Conservation (phyloP, 2,329 filamentous ascomycete genomes). For the Beauveria pseudobassiana region DNA sequence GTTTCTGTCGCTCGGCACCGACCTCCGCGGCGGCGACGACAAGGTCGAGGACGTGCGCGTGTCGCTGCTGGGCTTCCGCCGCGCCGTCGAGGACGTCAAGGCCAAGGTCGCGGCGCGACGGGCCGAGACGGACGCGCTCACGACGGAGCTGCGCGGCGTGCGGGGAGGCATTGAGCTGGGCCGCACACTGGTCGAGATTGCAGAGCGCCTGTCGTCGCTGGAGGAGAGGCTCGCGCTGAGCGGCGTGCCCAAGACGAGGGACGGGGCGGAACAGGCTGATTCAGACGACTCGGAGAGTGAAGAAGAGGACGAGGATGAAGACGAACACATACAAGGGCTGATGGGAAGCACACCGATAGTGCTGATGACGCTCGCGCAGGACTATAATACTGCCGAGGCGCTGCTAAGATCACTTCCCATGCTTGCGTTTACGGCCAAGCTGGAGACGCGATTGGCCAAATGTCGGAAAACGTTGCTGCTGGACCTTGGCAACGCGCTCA, state of each 20-base stretch:
- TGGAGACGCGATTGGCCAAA: constrained; percentile 42
- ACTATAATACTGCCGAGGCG: constrained; percentile 35
- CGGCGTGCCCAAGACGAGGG: constrained; percentile 20
- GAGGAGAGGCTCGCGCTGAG: constrained; percentile 56
- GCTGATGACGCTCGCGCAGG: constrained; percentile 36
- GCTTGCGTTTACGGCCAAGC: constrained; percentile 42
- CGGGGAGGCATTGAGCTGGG: constrained; percentile 54
- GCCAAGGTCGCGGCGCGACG: constrained; percentile 56
- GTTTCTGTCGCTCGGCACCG: constrained; percentile 75
- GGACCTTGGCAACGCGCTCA: constrained; percentile 44
- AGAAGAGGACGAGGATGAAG: constrained; percentile 35
- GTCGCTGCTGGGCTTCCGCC: constrained; percentile 74
- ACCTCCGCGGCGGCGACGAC: constrained; percentile 81
- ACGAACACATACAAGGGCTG: constrained; percentile 26
- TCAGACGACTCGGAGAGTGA: constrained; percentile 18
- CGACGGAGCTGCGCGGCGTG: constrained; percentile 60
- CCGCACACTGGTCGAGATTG: constrained; percentile 58
- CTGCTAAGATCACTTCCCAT: constrained; percentile 38
- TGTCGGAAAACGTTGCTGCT: constrained; percentile 51
- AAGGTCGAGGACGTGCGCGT: constrained; percentile 85
- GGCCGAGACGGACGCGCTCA: constrained; percentile 52
- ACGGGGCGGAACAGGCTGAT: constrained; percentile 6
- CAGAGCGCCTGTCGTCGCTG: constrained; percentile 53
- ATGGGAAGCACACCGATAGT: constrained; percentile 40
- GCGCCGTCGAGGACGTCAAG: constrained; percentile 72